phyloP scores from a whole-genome alignment of 1,284 basidiomycete species.

The Ustilago curta region DNA sequence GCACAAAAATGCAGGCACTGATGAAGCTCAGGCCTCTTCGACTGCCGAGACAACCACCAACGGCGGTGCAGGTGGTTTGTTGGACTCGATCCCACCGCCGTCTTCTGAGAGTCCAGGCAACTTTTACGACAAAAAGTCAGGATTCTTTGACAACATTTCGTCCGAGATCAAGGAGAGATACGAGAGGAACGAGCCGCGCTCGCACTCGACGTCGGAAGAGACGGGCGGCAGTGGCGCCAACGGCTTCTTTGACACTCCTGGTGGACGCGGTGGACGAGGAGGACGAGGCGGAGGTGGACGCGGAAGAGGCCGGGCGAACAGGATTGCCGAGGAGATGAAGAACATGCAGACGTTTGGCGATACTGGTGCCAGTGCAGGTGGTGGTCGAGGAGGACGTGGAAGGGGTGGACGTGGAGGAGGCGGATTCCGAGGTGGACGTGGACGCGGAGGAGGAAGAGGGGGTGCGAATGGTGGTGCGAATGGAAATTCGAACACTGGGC shows the following conservation, averaged over 20 bases:
- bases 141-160: slow-evolving; percentile 68
- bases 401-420: slow-evolving; percentile 27
- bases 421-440: slow-evolving; percentile 13
- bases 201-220: neutral
- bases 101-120: slow-evolving; percentile 23
- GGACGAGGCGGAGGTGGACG: slow-evolving; percentile 42
- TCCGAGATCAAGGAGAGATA: slow-evolving; percentile 65
- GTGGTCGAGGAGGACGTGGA: slow-evolving; percentile 14
- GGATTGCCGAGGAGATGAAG: slow-evolving; percentile 62
- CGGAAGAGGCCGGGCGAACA: slow-evolving; percentile 47
- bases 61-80: slow-evolving; percentile 19
- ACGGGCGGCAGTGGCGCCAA: slow-evolving; percentile 1
- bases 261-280: slow-evolving; percentile 28
- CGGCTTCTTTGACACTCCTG: slow-evolving; percentile 31
- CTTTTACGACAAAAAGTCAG: slow-evolving; percentile 66
- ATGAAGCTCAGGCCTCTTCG: slow-evolving; percentile 2
- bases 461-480: neutral
- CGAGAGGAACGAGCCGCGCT: slow-evolving; percentile 28
- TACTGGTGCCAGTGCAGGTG: slow-evolving; percentile 26
- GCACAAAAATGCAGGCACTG: slow-evolving; percentile 23
- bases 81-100: slow-evolving; percentile 63
- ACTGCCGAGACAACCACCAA: neutral
- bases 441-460: slow-evolving; percentile 2
- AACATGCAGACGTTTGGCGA: slow-evolving; percentile 68
- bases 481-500: slow-evolving; percentile 14